A percentile compares a stretch with the other conserved stretches of the same genome.
Conservation (phyloP, 2,329 filamentous ascomycete genomes). For the Nothomitra cinnamomea region DNA sequence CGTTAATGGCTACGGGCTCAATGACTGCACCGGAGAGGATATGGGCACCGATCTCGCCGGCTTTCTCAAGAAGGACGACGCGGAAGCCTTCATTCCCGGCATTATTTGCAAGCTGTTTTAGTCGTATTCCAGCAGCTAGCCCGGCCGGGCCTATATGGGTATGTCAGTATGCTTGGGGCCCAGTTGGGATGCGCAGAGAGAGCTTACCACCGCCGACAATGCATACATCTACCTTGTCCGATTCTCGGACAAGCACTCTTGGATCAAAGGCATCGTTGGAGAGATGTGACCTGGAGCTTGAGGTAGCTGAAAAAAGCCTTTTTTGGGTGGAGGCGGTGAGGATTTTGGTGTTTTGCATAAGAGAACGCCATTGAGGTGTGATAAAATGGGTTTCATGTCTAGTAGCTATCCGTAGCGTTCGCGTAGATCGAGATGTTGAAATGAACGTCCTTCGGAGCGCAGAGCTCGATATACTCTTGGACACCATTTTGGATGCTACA, state of each 20-base stretch:
- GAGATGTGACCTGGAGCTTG: not conserved
- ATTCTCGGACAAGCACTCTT: constrained; percentile 57
- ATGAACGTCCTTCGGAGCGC: not conserved
- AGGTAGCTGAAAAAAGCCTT: not conserved
- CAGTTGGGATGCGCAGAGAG: not conserved
- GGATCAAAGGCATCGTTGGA: not conserved
- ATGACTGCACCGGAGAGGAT: constrained; percentile 93
- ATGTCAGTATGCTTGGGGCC: not conserved
- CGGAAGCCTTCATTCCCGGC: constrained; percentile 92
- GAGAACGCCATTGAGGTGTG: not conserved
- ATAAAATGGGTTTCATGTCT: not conserved
- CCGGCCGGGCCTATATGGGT: constrained; percentile 56
- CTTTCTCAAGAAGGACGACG: constrained; percentile 85
- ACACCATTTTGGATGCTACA: not conserved
- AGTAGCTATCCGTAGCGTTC: not conserved
- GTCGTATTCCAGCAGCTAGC: constrained; percentile 75
- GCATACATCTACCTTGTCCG: constrained; percentile 87
- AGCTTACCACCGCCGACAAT: constrained; percentile 71
- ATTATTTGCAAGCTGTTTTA: constrained; percentile 91
- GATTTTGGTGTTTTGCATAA: not conserved
- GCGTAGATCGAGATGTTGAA: not conserved
- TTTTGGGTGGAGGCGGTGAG: not conserved
- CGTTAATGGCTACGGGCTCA: constrained; percentile 71
- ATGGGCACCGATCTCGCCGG: constrained; percentile 84
- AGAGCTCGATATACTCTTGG: not conserved